phyloP scores from a whole-genome alignment of 441 rosid genomes.

The Jatropha podagrica region DNA sequence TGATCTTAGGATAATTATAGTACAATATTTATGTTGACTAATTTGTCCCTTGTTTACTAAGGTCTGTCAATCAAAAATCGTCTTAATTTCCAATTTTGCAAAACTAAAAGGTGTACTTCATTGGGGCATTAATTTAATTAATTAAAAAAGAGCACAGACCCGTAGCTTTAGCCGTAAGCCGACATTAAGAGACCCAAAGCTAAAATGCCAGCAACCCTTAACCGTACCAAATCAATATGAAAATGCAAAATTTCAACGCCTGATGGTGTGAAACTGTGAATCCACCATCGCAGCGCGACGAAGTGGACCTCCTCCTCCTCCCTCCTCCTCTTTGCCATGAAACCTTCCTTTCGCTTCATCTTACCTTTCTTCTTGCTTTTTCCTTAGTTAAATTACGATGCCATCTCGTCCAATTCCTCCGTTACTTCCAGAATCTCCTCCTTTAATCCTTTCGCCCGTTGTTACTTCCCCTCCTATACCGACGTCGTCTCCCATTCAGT shows the following conservation, averaged over 20 bases:
- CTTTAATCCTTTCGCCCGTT: background rate
- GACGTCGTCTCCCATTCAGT: conserved; percentile 13
- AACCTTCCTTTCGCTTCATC: background rate
- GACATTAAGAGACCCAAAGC: background rate
- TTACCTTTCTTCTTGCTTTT: background rate
- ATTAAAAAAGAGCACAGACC: background rate
- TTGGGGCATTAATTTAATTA: background rate
- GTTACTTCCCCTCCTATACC: background rate
- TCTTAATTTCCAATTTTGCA: too few relatives aligned
- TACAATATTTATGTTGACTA: too few relatives aligned
- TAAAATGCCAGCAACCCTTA: background rate
- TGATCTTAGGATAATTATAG: too few relatives aligned
- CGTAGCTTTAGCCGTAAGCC: background rate
- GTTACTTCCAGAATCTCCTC: background rate
- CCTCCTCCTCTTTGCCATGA: background rate
- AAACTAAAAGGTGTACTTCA: too few relatives aligned
- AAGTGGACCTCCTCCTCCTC: background rate
- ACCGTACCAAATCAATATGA: background rate
- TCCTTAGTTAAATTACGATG: conserved; percentile 20
- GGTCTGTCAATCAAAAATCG: too few relatives aligned
- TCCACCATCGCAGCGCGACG: background rate
- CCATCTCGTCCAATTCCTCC: conserved; percentile 40
- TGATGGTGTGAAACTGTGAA: background rate
- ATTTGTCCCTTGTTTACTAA: too few relatives aligned
- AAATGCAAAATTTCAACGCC: background rate